Percentiles rank a stretch among this genome's conserved stretches.
phyloP scores from a whole-genome alignment of 805 yeast species.

The Candida parachauliodes region DNA sequence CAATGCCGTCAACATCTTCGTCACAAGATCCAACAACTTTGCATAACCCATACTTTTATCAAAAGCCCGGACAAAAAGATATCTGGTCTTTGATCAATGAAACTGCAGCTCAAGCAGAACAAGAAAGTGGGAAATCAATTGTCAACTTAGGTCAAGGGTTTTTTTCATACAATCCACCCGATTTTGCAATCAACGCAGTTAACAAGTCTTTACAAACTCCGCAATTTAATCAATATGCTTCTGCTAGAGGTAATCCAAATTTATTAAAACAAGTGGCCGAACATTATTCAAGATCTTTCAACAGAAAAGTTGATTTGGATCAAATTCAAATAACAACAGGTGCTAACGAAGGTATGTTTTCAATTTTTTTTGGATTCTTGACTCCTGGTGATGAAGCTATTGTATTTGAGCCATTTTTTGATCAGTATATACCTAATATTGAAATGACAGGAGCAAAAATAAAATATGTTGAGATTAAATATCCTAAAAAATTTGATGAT shows the following conservation, averaged over 20 bases:
- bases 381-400: constrained; percentile 91
- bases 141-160: constrained; percentile 96
- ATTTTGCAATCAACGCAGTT: constrained; percentile 85
- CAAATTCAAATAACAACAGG: constrained; percentile 89
- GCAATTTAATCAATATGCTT: constrained; percentile 86
- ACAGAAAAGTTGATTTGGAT: constrained; percentile 49
- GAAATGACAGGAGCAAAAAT: constrained; percentile 92
- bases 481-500: constrained; percentile 66
- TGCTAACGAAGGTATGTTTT: constrained; percentile 92
- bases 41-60: constrained; percentile 61
- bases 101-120: constrained; percentile 82
- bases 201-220: constrained; percentile 69
- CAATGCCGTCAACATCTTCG: background rate
- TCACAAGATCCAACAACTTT: constrained; percentile 16
- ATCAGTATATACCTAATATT: constrained; percentile 92
- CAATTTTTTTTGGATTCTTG: constrained; percentile 80
- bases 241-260: constrained; percentile 80
- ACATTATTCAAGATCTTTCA: constrained; percentile 67
- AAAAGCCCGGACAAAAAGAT: constrained; percentile 69
- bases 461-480: constrained; percentile 79
- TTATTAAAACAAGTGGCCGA: constrained; percentile 66
- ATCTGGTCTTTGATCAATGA: constrained; percentile 96
- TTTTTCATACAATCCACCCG: constrained; percentile 93
- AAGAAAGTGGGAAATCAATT: constrained; percentile 67
- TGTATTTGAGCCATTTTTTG: constrained; percentile 95